phyloP scores from a whole-genome alignment of 805 yeast species.

The Candida michaelii region DNA sequence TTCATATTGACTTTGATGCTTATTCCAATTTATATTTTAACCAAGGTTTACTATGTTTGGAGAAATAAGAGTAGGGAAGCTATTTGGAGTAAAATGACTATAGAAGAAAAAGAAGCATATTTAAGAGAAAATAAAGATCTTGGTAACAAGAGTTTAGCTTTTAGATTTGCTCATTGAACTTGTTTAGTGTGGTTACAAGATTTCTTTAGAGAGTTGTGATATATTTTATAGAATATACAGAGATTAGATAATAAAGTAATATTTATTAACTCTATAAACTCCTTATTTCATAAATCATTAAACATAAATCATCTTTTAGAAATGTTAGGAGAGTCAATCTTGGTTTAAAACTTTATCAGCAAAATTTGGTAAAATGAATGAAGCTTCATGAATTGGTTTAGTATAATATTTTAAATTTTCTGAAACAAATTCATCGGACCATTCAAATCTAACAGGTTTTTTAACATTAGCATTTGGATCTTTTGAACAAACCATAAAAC shows the following conservation, averaged over 20 bases:
- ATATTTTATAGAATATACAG: neutral
- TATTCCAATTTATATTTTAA: conserved; percentile 21
- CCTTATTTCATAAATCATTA: conserved; percentile 11
- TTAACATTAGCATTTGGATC: conserved; percentile 62
- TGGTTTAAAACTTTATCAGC: conserved; percentile 55
- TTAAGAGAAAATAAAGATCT: conserved; percentile 18
- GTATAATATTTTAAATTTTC: conserved; percentile 79
- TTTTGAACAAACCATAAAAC: conserved; percentile 95
- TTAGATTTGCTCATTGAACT: conserved; percentile 23
- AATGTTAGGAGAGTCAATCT: conserved; percentile 12
- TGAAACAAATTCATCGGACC: conserved; percentile 60
- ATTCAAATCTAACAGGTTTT: conserved; percentile 62
- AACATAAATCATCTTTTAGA: conserved; percentile 10
- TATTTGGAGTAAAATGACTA: conserved; percentile 21
- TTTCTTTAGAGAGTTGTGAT: no score
- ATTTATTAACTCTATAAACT: conserved; percentile 10
- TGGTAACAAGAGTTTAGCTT: conserved; percentile 27
- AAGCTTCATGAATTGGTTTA: conserved; percentile 78
- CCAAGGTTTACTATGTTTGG: conserved; percentile 23
- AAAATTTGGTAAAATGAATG: conserved; percentile 91
- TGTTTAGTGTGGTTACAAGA: no score
- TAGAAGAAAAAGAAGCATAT: conserved; percentile 20
- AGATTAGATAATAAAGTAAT: neutral
- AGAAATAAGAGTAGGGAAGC: conserved; percentile 19
- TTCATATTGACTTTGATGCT: conserved; percentile 20